Conservation (phyloP, 139 green algal genomes). For the Chlamydomonas applanata region DNA sequence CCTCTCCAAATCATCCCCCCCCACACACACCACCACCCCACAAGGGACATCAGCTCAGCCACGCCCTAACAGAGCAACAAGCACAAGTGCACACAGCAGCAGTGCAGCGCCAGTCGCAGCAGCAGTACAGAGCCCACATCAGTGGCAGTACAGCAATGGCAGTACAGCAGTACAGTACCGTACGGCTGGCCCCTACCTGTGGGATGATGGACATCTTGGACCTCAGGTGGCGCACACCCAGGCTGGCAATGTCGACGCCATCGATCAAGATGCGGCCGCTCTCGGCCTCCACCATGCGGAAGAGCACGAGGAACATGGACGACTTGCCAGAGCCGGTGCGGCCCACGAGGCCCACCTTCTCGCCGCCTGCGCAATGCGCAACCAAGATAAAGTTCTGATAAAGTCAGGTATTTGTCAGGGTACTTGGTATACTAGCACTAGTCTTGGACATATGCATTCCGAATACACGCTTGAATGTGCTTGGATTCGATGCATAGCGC, state of each 20-base stretch:
- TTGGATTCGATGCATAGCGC: too few relatives aligned
- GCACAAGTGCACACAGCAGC: not conserved
- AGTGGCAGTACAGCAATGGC: not conserved
- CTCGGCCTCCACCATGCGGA: slow-evolving; percentile 82
- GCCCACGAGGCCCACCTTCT: slow-evolving; percentile 76
- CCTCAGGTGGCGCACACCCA: slow-evolving; percentile 78
- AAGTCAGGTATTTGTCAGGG: too few relatives aligned
- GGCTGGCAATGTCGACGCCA: slow-evolving; percentile 68
- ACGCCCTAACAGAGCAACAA: too few relatives aligned
- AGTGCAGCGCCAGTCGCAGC: not conserved
- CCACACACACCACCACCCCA: too few relatives aligned
- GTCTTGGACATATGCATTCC: too few relatives aligned
- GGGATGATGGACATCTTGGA: slow-evolving; percentile 80
- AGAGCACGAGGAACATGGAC: slow-evolving; percentile 80
- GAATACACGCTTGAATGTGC: too few relatives aligned
- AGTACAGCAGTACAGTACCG: too few relatives aligned
- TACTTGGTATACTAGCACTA: too few relatives aligned
- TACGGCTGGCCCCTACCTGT: slow-evolving; percentile 39
- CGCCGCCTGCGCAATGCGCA: slow-evolving; percentile 1
- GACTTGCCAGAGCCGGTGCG: slow-evolving; percentile 86
- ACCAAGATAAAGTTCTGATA: too few relatives aligned
- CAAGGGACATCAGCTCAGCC: too few relatives aligned
- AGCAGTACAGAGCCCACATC: not conserved
- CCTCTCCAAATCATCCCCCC: too few relatives aligned
- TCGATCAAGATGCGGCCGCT: slow-evolving; percentile 77